Conservation (phyloP, 257 asterid species). For the Fraxinus cuspidata region DNA sequence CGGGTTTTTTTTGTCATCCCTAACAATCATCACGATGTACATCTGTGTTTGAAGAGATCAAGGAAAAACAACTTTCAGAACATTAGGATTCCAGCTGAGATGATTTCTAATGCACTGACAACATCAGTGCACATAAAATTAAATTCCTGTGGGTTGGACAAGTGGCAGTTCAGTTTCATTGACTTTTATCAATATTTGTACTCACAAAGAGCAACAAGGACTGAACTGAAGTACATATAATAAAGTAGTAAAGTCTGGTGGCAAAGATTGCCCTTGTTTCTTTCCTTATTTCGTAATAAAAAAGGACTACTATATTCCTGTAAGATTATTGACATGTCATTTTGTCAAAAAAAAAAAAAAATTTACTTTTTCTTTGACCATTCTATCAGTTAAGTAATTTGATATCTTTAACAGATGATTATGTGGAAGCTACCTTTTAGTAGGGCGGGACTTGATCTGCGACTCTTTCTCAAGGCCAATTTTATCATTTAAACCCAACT, state of each 20-base stretch:
- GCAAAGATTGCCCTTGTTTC: background rate
- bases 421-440: conserved; percentile 66
- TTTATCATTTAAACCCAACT: conserved; percentile 98
- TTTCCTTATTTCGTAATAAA: background rate
- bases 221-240: background rate
- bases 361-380: conserved; percentile 1
- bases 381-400: conserved; percentile 19
- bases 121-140: background rate
- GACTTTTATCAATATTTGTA: conserved; percentile 1
- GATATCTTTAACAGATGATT: conserved; percentile 21
- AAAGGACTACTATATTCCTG: background rate
- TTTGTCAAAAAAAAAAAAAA: background rate
- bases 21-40: background rate
- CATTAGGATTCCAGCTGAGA: background rate
- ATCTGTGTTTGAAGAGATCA: background rate
- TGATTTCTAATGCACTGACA: background rate
- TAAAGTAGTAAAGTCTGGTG: no score
- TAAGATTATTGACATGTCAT: background rate
- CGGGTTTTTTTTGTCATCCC: no score
- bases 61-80: background rate
- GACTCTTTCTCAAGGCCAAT: conserved; percentile 99
- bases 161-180: conserved; percentile 17
- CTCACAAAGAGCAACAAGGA: conserved; percentile 1
- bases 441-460: conserved; percentile 92
- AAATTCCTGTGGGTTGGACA: background rate